Percentiles rank a stretch among this genome's conserved stretches.
phyloP scores from a whole-genome alignment of 768 basidiomycete genomes.

The Amyloporia xantha region DNA sequence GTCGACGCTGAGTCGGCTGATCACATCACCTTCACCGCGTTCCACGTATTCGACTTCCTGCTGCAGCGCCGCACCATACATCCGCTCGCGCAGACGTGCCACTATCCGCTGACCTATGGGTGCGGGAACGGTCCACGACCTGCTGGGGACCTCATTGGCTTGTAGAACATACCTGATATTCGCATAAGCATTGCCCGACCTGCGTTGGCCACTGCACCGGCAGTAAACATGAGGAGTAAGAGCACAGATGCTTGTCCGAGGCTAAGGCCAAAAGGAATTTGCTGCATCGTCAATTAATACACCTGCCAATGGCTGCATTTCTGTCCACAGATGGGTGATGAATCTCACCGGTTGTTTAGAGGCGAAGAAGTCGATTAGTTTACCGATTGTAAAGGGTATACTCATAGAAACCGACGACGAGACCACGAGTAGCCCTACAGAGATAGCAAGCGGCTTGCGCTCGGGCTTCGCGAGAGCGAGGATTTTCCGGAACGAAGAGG shows the following conservation, averaged over 20 bases:
- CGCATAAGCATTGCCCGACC: constrained; percentile 81
- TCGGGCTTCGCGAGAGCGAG: constrained; percentile 78
- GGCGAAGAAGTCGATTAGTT: constrained; percentile 90
- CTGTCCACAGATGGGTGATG: neutral
- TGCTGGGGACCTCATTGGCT: too few species aligned
- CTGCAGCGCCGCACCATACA: constrained; percentile 74
- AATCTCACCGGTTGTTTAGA: constrained; percentile 57
- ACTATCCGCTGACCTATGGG: constrained; percentile 80
- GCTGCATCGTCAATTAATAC: constrained; percentile 29
- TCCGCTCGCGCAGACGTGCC: constrained; percentile 73
- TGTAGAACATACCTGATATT: constrained; percentile 58
- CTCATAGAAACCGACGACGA: constrained; percentile 90
- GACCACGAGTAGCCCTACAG: constrained; percentile 75
- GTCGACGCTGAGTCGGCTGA: constrained; percentile 87
- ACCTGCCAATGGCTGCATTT: neutral
- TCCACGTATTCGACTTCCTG: constrained; percentile 95
- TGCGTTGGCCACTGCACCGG: constrained; percentile 85
- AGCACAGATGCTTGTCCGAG: constrained; percentile 72
- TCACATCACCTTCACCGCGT: constrained; percentile 86
- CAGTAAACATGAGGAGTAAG: constrained; percentile 70
- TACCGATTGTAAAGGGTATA: constrained; percentile 89
- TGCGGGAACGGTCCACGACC: too few species aligned
- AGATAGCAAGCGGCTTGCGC: constrained; percentile 64
- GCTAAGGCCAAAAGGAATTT: constrained; percentile 76
- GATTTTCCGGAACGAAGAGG: constrained; percentile 70